Percentiles rank a stretch among this genome's conserved stretches.
Evolutionary conservation across 306 rosid species (phyloP).

Genomic region (Betula pendula): DNA sequence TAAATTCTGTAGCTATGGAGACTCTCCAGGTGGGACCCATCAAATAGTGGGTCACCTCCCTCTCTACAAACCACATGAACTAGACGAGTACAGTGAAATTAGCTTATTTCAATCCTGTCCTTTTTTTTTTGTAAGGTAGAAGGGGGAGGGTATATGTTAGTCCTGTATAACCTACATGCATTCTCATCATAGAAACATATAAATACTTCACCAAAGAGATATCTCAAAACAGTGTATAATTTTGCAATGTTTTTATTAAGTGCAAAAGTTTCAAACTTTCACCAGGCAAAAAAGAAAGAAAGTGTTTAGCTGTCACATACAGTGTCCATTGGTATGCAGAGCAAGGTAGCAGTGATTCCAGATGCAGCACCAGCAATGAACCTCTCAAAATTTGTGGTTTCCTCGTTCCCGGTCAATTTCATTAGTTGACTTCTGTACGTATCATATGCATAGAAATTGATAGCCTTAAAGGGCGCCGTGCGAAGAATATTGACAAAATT

Average conservation of each 20-base stretch:
- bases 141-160: too few species aligned
- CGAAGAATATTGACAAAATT: conserved; percentile 89
- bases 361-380: conserved; percentile 97
- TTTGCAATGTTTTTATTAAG: not conserved
- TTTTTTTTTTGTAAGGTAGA: too few species aligned
- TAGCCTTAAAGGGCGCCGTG: conserved; percentile 93
- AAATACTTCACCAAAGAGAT: too few species aligned
- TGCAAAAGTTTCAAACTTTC: not conserved
- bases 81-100: not conserved
- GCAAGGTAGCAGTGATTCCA: conserved; percentile 80
- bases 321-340: conserved; percentile 92
- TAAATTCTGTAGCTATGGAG: not conserved
- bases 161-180: not conserved
- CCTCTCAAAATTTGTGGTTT: conserved; percentile 89
- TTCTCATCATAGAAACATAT: not conserved
- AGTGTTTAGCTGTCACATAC: conserved; percentile 46
- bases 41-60: not conserved
- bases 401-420: conserved; percentile 66
- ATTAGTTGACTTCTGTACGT: conserved; percentile 87
- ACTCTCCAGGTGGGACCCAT: not conserved
- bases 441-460: conserved; percentile 87
- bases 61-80: not conserved
- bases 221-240: not conserved
- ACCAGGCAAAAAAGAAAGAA: not conserved
- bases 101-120: too few species aligned